Percentiles rank a stretch among this genome's conserved stretches.
Evolutionary conservation across 2,329 filamentous ascomycete species (phyloP).

Genomic region (Ophiosphaerella narmari): DNA sequence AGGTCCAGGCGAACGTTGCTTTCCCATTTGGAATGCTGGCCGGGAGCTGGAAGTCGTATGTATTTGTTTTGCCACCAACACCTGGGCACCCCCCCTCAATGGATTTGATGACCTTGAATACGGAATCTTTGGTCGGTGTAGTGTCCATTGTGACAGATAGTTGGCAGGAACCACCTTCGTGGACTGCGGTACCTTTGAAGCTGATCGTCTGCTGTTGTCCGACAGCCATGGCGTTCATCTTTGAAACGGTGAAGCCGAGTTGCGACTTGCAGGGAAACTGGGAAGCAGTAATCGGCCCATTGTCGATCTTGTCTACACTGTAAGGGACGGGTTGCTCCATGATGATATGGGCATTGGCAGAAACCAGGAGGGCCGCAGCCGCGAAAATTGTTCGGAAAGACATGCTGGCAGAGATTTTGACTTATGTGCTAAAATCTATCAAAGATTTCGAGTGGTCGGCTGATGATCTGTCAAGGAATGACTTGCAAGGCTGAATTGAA

Average conservation of each 20-base stretch:
- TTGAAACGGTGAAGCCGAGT: conserved; percentile 34
- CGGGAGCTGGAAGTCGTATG: conserved; percentile 74
- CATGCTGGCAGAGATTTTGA: conserved; percentile 43
- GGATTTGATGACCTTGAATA: conserved; percentile 88
- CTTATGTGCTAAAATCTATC: not conserved
- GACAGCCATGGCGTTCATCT: conserved; percentile 59
- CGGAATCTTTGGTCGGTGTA: conserved; percentile 57
- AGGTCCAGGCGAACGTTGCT: conserved; percentile 86
- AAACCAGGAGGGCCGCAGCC: conserved; percentile 57
- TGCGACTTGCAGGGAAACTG: conserved; percentile 74
- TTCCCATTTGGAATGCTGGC: conserved; percentile 72
- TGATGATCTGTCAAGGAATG: conserved; percentile 2
- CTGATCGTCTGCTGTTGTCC: conserved; percentile 65
- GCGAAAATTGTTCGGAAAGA: conserved; percentile 58
- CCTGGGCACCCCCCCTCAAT: conserved; percentile 86
- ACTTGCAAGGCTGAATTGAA: conserved; percentile 1
- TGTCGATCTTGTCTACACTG: conserved; percentile 61
- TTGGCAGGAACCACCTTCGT: conserved; percentile 92
- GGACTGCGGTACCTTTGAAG: conserved; percentile 74
- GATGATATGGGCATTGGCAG: conserved; percentile 73
- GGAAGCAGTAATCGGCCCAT: conserved; percentile 63
- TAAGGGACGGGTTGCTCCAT: conserved; percentile 69
- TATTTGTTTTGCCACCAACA: conserved; percentile 61
- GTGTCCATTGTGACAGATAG: conserved; percentile 73
- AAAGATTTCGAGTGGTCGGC: conserved; percentile 18